phyloP scores from a whole-genome alignment of 1,284 basidiomycete genomes.

The Neonothopanus nambi region DNA sequence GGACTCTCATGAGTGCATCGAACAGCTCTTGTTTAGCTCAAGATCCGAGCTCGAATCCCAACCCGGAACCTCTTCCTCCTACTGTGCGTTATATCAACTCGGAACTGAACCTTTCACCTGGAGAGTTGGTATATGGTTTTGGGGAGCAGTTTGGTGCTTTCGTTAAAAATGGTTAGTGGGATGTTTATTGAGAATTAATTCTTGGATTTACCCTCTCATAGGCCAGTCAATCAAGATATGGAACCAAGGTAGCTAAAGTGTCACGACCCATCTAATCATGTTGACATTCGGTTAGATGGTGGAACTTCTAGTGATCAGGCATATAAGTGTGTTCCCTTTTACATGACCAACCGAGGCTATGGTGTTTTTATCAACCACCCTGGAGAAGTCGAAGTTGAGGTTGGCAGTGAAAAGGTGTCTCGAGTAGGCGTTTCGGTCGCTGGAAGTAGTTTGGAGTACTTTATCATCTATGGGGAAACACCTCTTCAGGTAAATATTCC shows the following conservation, averaged over 20 bases:
- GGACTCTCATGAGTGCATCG: slow-evolving; percentile 59
- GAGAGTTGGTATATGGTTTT: slow-evolving; percentile 71
- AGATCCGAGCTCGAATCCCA: slow-evolving; percentile 59
- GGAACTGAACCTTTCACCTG: slow-evolving; percentile 68
- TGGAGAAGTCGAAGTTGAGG: slow-evolving; percentile 76
- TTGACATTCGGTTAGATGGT: slow-evolving; percentile 41
- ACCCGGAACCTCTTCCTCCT: slow-evolving; percentile 43
- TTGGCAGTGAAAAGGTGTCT: slow-evolving; percentile 63
- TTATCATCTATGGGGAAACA: slow-evolving; percentile 65
- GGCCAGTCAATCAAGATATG: slow-evolving; percentile 66
- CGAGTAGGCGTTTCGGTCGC: slow-evolving; percentile 69
- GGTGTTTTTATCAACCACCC: slow-evolving; percentile 77
- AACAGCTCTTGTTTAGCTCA: slow-evolving; percentile 60
- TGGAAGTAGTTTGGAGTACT: slow-evolving; percentile 65
- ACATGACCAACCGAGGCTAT: slow-evolving; percentile 68
- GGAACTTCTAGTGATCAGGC: slow-evolving; percentile 73
- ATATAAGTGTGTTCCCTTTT: slow-evolving; percentile 76
- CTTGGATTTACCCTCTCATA: slow-evolving; percentile 22
- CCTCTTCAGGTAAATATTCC: slow-evolving; percentile 52
- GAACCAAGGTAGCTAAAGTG: slow-evolving; percentile 46
- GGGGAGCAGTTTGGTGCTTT: slow-evolving; percentile 75
- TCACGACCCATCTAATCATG: not conserved
- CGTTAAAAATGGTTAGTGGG: slow-evolving; percentile 65
- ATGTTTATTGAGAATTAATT: slow-evolving; percentile 1
- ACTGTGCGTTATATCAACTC: slow-evolving; percentile 61